phyloP scores from a whole-genome alignment of 1,284 basidiomycete species.

The Retiboletus flavoniger region DNA sequence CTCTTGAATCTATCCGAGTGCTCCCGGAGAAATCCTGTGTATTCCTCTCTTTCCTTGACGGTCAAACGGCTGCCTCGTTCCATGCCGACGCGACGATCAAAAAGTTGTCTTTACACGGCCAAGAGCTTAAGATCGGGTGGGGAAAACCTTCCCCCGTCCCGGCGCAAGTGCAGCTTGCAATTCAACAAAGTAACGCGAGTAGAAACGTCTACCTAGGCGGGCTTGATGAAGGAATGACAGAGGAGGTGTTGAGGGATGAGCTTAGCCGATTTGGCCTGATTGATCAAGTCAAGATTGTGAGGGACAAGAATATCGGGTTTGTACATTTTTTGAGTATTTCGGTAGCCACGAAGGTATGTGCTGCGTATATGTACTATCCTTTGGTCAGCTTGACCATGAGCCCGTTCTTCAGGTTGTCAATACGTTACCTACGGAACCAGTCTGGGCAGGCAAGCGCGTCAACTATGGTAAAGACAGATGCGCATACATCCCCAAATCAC shows the following conservation, averaged over 20 bases:
- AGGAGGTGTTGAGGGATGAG: constrained; percentile 87
- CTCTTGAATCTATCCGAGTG: constrained; percentile 92
- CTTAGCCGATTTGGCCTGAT: constrained; percentile 89
- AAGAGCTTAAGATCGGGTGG: constrained; percentile 96
- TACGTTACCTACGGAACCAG: constrained; percentile 82
- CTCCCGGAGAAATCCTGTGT: constrained; percentile 98
- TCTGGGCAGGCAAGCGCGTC: constrained; percentile 92
- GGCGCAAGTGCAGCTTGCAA: constrained; percentile 79
- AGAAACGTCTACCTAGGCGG: constrained; percentile 94
- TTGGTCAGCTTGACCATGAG: background rate
- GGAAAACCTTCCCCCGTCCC: constrained; percentile 89
- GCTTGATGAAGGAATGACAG: constrained; percentile 82
- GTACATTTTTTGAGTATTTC: constrained; percentile 94
- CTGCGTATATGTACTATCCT: background rate
- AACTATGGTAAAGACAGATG: constrained; percentile 96
- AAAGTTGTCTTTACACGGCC: constrained; percentile 85
- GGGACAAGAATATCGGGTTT: constrained; percentile 97
- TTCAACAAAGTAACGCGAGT: constrained; percentile 86
- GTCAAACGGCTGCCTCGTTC: constrained; percentile 87
- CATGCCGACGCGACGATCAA: constrained; percentile 93
- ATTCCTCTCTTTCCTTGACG: constrained; percentile 96
- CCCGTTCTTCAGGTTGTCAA: constrained; percentile 71
- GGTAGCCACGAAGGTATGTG: constrained; percentile 82
- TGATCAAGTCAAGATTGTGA: constrained; percentile 96
- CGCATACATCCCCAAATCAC: constrained; percentile 89